These are phyloP conservation scores for Exophiala mesophila DNA, from an alignment of 2,329 filamentous ascomycete species.

Conservation along the genomic window DNA sequence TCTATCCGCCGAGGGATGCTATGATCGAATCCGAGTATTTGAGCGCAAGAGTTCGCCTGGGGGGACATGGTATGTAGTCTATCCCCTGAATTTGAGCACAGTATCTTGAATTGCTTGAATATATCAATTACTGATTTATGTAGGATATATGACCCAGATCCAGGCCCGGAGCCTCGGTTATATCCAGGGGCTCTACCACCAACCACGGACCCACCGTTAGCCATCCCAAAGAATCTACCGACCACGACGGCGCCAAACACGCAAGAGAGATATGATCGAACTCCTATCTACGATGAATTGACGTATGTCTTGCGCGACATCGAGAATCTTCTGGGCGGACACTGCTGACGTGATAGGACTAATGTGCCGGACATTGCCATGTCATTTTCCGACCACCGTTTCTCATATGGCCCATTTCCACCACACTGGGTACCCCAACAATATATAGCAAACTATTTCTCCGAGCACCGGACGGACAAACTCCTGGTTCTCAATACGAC, in stretches of 20 bases:
- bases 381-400: conserved; percentile 47
- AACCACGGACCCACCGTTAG: conserved; percentile 31
- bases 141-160: conserved; percentile 36
- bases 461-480: conserved; percentile 44
- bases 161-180: conserved; percentile 24
- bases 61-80: conserved; percentile 34
- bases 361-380: conserved; percentile 39
- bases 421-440: conserved; percentile 53
- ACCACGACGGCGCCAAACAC: conserved; percentile 25
- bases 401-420: conserved; percentile 51
- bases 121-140: conserved; percentile 16
- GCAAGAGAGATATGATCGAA: conserved; percentile 32
- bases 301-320: conserved; percentile 28
- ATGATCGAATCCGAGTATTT: conserved; percentile 33
- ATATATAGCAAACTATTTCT: conserved; percentile 55
- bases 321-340: too few relatives aligned
- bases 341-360: conserved; percentile 26
- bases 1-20: conserved; percentile 32
- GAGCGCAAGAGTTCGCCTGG: conserved; percentile 33
- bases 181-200: conserved; percentile 32
- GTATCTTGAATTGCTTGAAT: not conserved
- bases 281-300: conserved; percentile 34
- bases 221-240: conserved; percentile 28
- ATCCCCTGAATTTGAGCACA: too few relatives aligned
- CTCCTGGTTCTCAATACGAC: conserved; percentile 50